These are phyloP conservation scores for Xerocomus potaroensis DNA, from an alignment of 768 basidiomycete genomes.

Conservation along the genomic window DNA sequence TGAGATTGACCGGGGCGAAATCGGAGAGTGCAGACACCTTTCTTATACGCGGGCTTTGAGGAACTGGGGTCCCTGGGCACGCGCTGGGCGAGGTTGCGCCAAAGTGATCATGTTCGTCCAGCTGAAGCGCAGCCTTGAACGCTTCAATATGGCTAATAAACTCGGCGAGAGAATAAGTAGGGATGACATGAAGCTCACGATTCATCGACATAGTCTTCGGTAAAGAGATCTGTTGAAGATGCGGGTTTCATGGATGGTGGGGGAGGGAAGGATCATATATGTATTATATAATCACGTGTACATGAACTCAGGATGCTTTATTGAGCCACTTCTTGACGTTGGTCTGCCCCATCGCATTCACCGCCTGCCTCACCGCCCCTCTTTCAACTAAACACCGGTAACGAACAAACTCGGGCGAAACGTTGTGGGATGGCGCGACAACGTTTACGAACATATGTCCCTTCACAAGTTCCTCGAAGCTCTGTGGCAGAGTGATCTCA, in stretches of 20 bases:
- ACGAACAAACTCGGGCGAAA: conserved; percentile 68
- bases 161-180: neutral
- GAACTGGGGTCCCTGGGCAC: conserved; percentile 19
- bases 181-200: conserved; percentile 42
- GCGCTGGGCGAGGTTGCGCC: conserved; percentile 20
- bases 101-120: conserved; percentile 45
- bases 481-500: conserved; percentile 39
- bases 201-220: conserved; percentile 65
- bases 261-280: neutral
- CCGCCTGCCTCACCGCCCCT: conserved; percentile 60
- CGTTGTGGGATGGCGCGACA: conserved; percentile 42
- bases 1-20: conserved; percentile 87
- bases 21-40: conserved; percentile 84
- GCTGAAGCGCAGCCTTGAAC: conserved; percentile 68
- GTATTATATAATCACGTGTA: conserved; percentile 24
- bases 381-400: conserved; percentile 65
- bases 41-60: conserved; percentile 49
- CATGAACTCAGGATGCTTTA: conserved; percentile 36
- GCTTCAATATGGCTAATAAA: conserved; percentile 59
- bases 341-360: conserved; percentile 63
- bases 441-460: conserved; percentile 53
- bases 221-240: conserved; percentile 29
- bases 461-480: conserved; percentile 66
- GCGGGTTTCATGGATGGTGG: conserved; percentile 10
- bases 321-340: conserved; percentile 77